Base-by-base conservation (phyloP, 2,329 filamentous ascomycete genomes). In the Aspergillus tubingensis region DNA sequence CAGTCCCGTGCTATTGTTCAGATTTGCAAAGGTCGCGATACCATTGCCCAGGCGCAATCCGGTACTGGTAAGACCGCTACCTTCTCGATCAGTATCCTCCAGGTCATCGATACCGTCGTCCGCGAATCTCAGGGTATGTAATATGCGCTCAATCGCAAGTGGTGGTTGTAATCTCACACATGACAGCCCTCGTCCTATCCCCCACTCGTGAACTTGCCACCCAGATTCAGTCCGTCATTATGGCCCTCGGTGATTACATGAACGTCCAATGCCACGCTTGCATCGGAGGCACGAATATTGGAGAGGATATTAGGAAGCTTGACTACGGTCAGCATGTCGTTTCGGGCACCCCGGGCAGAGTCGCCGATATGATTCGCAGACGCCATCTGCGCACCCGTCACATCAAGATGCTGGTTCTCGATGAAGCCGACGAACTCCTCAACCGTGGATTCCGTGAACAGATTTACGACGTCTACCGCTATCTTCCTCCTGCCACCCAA, bases 201-300 rank as follows among this genome's bases (percentile, higher is more conserved):
- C 95, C 95, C 2, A 98, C 94, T 19, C 92, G 95, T 75, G 95
- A 99, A 85, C 83, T 99, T 66, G 95, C 95, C 49, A 97, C 94
- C 27, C 95, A 99, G 80, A 99, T 99, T 67, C 95, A 99, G 80
- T 96, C 92, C 38, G 95, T 99, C 61, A 91, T 99, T 69, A 96
- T 98, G 88, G 95, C 95, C n/a, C 86, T 99, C n/a, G 95, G 95
- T 67, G 95, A 99, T 79, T 99, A 97, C 83, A 98, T 99, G 95
- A 97, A 97, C 75, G 92, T 99, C 3, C 93, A 99, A 80, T 99
- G 95, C 81, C 95, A 99, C 73, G 94, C 95, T 61, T 99, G 95
- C 79, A 98, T 99, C 72, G 95, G 95, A 68, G 95, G 95, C 62
- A 99, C 95, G 68, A 98, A 96, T 74, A 93, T 99, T 39, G 92